These are phyloP conservation scores for Chrysosporium queenslandicum DNA, from an alignment of 2,329 filamentous ascomycete species.

Conservation along the genomic window DNA sequence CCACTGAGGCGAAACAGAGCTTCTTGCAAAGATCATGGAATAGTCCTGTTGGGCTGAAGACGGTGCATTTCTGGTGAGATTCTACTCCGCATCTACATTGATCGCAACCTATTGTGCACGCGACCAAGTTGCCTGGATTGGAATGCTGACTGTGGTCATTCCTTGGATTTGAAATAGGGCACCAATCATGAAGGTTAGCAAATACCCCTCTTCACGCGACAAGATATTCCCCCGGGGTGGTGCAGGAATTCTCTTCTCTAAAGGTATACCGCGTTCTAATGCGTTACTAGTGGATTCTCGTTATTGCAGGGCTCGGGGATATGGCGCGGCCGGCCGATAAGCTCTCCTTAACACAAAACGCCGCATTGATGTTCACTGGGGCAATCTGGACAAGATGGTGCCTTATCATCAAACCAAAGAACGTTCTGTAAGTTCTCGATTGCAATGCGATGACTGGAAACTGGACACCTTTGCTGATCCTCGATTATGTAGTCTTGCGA, in stretches of 20 bases:
- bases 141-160: not conserved
- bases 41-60: constrained; percentile 73
- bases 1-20: constrained; percentile 37
- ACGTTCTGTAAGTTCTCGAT: constrained; percentile 59
- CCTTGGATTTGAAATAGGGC: constrained; percentile 49
- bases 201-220: not conserved
- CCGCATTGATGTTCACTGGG: constrained; percentile 78
- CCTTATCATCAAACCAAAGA: constrained; percentile 88
- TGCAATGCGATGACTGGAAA: not conserved
- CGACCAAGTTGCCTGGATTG: not conserved
- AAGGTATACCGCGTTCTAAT: constrained; percentile 7
- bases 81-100: too few species aligned
- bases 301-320: constrained; percentile 85
- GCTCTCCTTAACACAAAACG: constrained; percentile 87
- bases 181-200: constrained; percentile 72
- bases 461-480: not conserved
- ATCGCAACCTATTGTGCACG: too few species aligned
- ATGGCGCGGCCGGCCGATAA: constrained; percentile 83
- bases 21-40: constrained; percentile 70
- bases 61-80: constrained; percentile 91
- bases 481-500: constrained; percentile 56
- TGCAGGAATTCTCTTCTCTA: not conserved
- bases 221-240: not conserved
- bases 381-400: constrained; percentile 99
- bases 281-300: constrained; percentile 67